A percentile compares a stretch with the other conserved stretches of the same genome.
Conservation (phyloP, 116 monocot genomes). For the Thalassia testudinum region DNA sequence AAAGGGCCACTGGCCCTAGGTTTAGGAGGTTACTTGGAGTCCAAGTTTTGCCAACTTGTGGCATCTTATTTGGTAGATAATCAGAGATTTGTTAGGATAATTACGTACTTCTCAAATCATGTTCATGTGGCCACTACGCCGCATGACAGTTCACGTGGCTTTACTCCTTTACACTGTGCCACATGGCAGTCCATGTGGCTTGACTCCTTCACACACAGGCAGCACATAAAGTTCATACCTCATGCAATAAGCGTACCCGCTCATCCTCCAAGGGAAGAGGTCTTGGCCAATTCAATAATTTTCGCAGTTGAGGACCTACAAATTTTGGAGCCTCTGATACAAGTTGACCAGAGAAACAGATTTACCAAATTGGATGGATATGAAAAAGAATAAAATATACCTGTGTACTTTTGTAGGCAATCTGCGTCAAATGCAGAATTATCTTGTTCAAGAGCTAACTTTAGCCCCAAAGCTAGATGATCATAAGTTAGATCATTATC, state of each 20-base stretch:
- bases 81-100: too few species aligned
- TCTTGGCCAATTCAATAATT: constrained; percentile 74
- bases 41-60: too few species aligned
- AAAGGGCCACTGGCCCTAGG: too few species aligned
- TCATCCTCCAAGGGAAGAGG: constrained; percentile 87
- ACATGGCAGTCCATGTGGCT: too few species aligned
- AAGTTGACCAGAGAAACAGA: neutral
- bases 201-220: too few species aligned
- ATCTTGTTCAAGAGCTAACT: constrained; percentile 57
- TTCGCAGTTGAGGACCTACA: constrained; percentile 57
- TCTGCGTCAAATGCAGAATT: constrained; percentile 65
- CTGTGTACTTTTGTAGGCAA: constrained; percentile 72
- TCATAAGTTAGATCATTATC: constrained; percentile 85
- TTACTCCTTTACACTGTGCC: too few species aligned
- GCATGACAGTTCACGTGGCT: too few species aligned
- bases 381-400: constrained; percentile 15
- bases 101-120: too few species aligned
- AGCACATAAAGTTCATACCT: constrained; percentile 40
- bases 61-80: too few species aligned
- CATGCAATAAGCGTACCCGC: constrained; percentile 69
- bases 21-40: neutral
- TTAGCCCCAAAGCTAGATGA: constrained; percentile 66
- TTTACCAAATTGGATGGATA: neutral
- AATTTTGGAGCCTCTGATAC: too few species aligned
- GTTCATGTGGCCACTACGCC: too few species aligned